Evolutionary conservation across 768 basidiomycete species (phyloP).

Genomic region (Candolleomyces efflorescens): DNA sequence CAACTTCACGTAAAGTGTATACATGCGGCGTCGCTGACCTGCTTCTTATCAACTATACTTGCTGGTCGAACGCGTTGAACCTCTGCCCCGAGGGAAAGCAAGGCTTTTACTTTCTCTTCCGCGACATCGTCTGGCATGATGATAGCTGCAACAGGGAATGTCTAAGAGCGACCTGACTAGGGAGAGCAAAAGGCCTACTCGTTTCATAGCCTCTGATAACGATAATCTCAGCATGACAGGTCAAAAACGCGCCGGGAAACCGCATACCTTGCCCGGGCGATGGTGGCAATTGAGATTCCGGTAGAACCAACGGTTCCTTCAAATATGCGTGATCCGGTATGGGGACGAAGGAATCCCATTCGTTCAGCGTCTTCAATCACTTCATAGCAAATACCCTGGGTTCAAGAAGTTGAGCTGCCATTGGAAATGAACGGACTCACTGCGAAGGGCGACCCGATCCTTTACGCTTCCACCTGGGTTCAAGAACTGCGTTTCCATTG

Average conservation of each 20-base stretch:
- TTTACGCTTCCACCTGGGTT: slow-evolving; percentile 99
- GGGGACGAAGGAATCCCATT: slow-evolving; percentile 73
- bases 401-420: not conserved
- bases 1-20: slow-evolving; percentile 3
- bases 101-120: slow-evolving; percentile 83
- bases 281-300: slow-evolving; percentile 93
- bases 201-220: slow-evolving; percentile 75
- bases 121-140: slow-evolving; percentile 90
- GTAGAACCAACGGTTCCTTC: slow-evolving; percentile 97
- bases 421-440: slow-evolving; percentile 38
- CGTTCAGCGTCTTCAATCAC: slow-evolving; percentile 95
- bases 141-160: slow-evolving; percentile 51
- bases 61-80: slow-evolving; percentile 90
- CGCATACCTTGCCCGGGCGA: slow-evolving; percentile 77
- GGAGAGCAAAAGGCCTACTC: slow-evolving; percentile 42
- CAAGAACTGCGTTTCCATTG: slow-evolving; percentile 73
- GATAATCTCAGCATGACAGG: not conserved
- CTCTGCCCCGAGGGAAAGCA: slow-evolving; percentile 81
- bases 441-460: slow-evolving; percentile 91
- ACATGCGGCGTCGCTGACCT: slow-evolving; percentile 42
- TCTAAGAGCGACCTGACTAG: not conserved
- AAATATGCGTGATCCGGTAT: slow-evolving; percentile 90
- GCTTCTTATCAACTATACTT: slow-evolving; percentile 95
- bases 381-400: slow-evolving; percentile 22
- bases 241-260: not conserved